Base-by-base conservation (phyloP, 139 green algal genomes). In the Pleodorina starrii region DNA sequence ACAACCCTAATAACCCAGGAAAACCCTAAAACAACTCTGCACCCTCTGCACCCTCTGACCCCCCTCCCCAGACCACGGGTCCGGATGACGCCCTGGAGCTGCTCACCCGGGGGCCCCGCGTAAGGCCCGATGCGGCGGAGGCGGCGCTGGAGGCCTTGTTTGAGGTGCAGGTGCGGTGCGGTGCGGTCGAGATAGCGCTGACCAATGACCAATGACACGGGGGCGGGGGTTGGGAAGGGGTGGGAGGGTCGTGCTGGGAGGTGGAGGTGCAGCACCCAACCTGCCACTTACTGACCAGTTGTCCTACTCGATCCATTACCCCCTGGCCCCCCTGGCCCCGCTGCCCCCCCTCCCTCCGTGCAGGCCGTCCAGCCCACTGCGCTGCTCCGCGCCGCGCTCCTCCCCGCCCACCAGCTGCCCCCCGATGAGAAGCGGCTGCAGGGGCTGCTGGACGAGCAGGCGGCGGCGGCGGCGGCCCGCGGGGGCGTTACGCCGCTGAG, bases 41-140 rank as follows among this genome's bases (percentile, higher is more conserved):
- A 7, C 54, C 54, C n/a, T n/a, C n/a, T n/a, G n/a, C n/a, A n/a
- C 48, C 48, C 19, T 68, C 57, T 68, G 12, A 29, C 57, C 57
- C 14, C 57, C 57, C 63, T 59, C 25, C 43, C 1, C 81, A 87
- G 60, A 46, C 42, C 81, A 69, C 81, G 27, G 81, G 81, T 40
- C 42, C 81, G 21, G 81, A 87, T n/a, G 81, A 87, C 81, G 60
- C 81, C 35, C 59, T 87, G 81, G 81, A 87, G 81, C 60, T 87
- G 43, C 60, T 87, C 60, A 50, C 51, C 40, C 42, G 59, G 11
- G 81, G 81, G 50, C 81, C 81, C 0, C 81, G 60, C 1, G 60
- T 87, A 25, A n/a, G 51, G 14, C 29, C 81, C 5, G 60, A 11
- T 17, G 81, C 81, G 9, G 17, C 81, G 16, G 60, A 87, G 60